Conservation (phyloP, 2,329 filamentous ascomycete genomes). For the Lizonia empirigonia region DNA sequence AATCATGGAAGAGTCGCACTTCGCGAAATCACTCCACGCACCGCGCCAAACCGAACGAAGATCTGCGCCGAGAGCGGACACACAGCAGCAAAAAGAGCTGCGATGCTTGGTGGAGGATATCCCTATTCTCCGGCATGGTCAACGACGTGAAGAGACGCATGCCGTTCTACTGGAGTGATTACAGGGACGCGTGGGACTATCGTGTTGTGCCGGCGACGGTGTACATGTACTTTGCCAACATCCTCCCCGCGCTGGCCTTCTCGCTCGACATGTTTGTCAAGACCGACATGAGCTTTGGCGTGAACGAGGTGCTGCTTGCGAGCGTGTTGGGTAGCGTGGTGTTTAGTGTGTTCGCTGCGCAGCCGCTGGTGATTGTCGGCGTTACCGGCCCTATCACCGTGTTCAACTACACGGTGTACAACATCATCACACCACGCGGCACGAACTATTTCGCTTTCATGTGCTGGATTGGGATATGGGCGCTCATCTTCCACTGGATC, state of each 20-base stretch:
- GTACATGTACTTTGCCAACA: conserved; percentile 96
- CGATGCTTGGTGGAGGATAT: conserved; percentile 72
- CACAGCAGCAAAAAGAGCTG: conserved; percentile 27
- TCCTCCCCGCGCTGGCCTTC: conserved; percentile 84
- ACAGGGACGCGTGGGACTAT: conserved; percentile 88
- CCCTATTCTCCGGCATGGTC: conserved; percentile 77
- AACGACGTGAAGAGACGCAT: conserved; percentile 75
- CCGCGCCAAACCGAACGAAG: no score
- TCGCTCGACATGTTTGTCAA: conserved; percentile 93
- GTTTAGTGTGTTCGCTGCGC: conserved; percentile 78
- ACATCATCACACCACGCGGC: conserved; percentile 78
- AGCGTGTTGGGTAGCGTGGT: conserved; percentile 83
- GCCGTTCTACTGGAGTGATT: conserved; percentile 82
- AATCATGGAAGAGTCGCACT: conserved; percentile 5
- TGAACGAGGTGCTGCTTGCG: conserved; percentile 87
- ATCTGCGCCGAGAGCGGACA: no score
- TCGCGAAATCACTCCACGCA: background rate
- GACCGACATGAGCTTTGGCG: conserved; percentile 81
- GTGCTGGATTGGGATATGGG: conserved; percentile 91
- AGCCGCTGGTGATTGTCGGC: conserved; percentile 88
- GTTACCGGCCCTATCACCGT: conserved; percentile 93
- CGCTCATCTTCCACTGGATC: conserved; percentile 81
- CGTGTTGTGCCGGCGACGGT: conserved; percentile 83
- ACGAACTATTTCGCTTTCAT: conserved; percentile 88
- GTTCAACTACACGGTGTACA: conserved; percentile 92